phyloP scores from a whole-genome alignment of 73 alveolate species.

The Paramecium octaurelia region DNA sequence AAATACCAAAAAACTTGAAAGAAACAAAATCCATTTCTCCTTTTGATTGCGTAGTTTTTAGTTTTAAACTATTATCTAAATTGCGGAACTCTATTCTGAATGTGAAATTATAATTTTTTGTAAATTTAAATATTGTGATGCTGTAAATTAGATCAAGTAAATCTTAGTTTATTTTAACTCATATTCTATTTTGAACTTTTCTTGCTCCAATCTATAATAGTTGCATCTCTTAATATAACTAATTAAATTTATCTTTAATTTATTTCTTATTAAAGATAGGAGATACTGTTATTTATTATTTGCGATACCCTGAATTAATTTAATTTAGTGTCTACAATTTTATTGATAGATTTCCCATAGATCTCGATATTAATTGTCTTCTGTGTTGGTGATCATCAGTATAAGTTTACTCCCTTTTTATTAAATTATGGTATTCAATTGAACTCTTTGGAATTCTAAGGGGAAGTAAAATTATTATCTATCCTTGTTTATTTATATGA shows the following conservation, averaged over 20 bases:
- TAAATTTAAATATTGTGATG: background rate
- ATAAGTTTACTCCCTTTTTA: slow-evolving; percentile 49
- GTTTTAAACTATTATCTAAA: background rate
- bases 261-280: background rate
- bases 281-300: background rate
- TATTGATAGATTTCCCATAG: slow-evolving; percentile 24
- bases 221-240: background rate
- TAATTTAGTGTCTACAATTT: background rate
- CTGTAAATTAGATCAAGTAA: background rate
- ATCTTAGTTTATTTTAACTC: background rate
- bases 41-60: background rate
- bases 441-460: background rate
- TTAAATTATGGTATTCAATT: background rate
- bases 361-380: background rate
- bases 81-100: background rate
- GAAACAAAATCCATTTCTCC: slow-evolving; percentile 12
- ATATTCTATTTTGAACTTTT: slow-evolving; percentile 18
- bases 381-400: background rate
- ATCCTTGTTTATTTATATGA: no score
- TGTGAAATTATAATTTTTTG: slow-evolving; percentile 7
- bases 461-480: background rate
- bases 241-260: background rate
- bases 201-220: background rate
- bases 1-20: background rate
- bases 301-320: no score